phyloP scores from a whole-genome alignment of 257 asterid species.

The Scutellaria galericulata region DNA sequence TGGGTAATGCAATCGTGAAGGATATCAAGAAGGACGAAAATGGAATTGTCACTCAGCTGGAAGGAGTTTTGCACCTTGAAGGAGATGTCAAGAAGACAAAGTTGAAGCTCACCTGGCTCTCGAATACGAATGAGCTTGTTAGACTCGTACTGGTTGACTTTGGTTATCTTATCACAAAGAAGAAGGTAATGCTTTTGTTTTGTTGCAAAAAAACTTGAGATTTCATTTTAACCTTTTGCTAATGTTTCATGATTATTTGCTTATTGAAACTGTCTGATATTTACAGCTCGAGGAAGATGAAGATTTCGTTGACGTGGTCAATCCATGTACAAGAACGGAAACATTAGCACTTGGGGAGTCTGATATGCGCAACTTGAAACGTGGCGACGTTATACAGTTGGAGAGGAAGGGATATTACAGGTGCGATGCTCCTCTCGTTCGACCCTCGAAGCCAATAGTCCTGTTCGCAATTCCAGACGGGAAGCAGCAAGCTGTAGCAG shows the following conservation, averaged over 20 bases:
- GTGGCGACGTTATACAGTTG: slow-evolving; percentile 83
- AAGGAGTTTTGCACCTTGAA: slow-evolving; percentile 83
- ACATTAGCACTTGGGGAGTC: slow-evolving; percentile 81
- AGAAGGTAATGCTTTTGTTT: slow-evolving; percentile 60
- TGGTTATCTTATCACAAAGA: slow-evolving; percentile 87
- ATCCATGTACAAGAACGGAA: slow-evolving; percentile 75
- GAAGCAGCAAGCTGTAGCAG: slow-evolving; percentile 65
- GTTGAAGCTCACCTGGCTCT: slow-evolving; percentile 92
- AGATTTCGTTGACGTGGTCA: slow-evolving; percentile 72
- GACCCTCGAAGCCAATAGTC: slow-evolving; percentile 70
- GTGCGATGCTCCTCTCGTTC: slow-evolving; percentile 77
- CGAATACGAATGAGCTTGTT: slow-evolving; percentile 75
- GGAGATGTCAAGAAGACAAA: slow-evolving; percentile 92
- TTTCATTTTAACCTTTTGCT: background rate
- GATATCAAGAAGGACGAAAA: slow-evolving; percentile 78
- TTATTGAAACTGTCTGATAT: slow-evolving; percentile 16
- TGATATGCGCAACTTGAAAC: slow-evolving; percentile 81
- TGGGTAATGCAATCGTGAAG: slow-evolving; percentile 92
- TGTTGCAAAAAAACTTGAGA: background rate
- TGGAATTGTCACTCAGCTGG: slow-evolving; percentile 65
- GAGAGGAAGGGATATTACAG: slow-evolving; percentile 93
- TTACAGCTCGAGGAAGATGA: slow-evolving; percentile 94
- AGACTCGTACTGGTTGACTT: slow-evolving; percentile 70
- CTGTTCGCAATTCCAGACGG: slow-evolving; percentile 93
- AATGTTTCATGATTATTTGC: slow-evolving; percentile 1